Evolutionary conservation across 1,284 basidiomycete genomes (phyloP).

Genomic region (Trichosporon coremiiforme): DNA sequence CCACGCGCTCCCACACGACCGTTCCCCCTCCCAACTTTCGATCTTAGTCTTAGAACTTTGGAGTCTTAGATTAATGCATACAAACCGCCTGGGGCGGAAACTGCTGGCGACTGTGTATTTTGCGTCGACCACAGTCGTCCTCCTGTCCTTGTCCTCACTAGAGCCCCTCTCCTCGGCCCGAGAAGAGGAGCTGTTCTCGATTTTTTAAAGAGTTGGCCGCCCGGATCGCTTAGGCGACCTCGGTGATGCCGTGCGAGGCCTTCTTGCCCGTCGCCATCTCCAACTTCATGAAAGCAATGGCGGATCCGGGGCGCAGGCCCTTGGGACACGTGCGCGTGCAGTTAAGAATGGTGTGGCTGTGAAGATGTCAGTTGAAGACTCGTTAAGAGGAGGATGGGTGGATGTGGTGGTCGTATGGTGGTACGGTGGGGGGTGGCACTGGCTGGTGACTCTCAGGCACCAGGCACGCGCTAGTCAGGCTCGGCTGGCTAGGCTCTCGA

Average conservation of each 20-base stretch:
- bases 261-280: conserved; percentile 71
- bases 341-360: conserved; percentile 91
- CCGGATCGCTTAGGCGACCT: conserved; percentile 15
- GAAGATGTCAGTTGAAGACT: conserved; percentile 13
- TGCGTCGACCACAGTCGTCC: conserved; percentile 14
- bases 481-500: no score
- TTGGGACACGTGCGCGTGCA: conserved; percentile 89
- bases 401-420: neutral
- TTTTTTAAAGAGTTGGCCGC: neutral
- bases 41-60: no score
- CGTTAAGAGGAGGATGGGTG: neutral
- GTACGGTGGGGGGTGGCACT: no score
- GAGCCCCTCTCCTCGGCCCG: neutral
- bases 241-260: conserved; percentile 21
- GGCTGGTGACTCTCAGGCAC: neutral
- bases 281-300: conserved; percentile 86
- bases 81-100: conserved; percentile 23
- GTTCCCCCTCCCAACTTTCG: neutral
- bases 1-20: no score
- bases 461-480: neutral
- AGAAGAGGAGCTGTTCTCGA: neutral
- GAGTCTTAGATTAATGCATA: conserved; percentile 24
- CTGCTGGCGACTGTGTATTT: conserved; percentile 16
- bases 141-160: conserved; percentile 1
- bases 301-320: conserved; percentile 69